Conservation (phyloP, 108 stramenopile genomes). For the Skeletonema tropicum region DNA sequence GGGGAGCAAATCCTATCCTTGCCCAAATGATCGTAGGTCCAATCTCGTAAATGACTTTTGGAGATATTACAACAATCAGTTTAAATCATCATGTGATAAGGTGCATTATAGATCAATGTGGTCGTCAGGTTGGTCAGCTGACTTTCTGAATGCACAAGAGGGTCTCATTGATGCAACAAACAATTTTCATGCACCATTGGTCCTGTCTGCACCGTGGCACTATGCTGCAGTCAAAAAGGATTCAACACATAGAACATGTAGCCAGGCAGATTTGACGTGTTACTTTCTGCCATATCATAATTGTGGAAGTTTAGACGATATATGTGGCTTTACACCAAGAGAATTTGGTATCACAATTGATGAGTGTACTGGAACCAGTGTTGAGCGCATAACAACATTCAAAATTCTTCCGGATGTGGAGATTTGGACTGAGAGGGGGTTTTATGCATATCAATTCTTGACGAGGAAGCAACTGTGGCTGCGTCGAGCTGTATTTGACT, state of each 20-base stretch:
- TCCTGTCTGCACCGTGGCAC: slow-evolving; percentile 27
- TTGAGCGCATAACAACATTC: not conserved
- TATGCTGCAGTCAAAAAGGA: slow-evolving; percentile 38
- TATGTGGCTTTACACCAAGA: slow-evolving; percentile 3
- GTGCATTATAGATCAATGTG: slow-evolving; percentile 24
- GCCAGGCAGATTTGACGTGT: slow-evolving; percentile 30
- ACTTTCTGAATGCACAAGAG: slow-evolving; percentile 21
- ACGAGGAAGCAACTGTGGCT: slow-evolving; percentile 43
- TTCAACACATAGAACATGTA: slow-evolving; percentile 18
- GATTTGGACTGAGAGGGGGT: slow-evolving; percentile 4
- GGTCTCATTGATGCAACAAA: slow-evolving; percentile 8
- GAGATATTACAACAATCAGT: slow-evolving; percentile 30
- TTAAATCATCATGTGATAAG: slow-evolving; percentile 16
- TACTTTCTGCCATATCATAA: slow-evolving; percentile 43
- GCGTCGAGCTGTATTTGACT: slow-evolving; percentile 35
- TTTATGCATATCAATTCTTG: slow-evolving; percentile 22
- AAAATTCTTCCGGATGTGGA: not conserved
- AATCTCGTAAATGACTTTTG: slow-evolving; percentile 10
- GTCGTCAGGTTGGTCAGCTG: slow-evolving; percentile 33
- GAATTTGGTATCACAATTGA: not conserved
- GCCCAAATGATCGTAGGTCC: slow-evolving; percentile 1
- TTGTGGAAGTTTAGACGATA: slow-evolving; percentile 19
- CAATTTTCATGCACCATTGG: slow-evolving; percentile 18
- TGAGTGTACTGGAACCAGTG: not conserved
- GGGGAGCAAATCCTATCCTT: not conserved